Conservation (phyloP, 495 filamentous ascomycete species). For the Choiromyces venosus region DNA sequence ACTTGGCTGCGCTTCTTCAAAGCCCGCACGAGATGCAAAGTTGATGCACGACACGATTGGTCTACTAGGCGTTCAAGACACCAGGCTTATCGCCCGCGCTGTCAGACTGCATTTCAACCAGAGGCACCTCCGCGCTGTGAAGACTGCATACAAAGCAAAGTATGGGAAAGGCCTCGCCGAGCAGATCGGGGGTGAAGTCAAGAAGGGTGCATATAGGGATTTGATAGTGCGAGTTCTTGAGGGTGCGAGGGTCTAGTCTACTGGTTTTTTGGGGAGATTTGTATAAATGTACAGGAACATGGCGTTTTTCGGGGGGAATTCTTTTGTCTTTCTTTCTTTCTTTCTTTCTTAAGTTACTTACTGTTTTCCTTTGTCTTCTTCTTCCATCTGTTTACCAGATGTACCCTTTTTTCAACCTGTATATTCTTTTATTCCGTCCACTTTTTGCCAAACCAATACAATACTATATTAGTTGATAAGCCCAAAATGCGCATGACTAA, state of each 20-base stretch:
- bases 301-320: not conserved
- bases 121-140: conserved; percentile 25
- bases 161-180: conserved; percentile 28
- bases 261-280: not conserved
- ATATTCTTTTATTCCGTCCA: not conserved
- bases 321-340: not conserved
- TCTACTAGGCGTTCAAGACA: conserved; percentile 24
- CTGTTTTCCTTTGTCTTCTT: not conserved
- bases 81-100: conserved; percentile 25
- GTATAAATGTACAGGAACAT: not conserved
- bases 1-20: conserved; percentile 27
- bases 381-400: not conserved
- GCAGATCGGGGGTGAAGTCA: conserved; percentile 22
- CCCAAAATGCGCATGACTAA: no score
- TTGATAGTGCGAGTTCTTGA: conserved; percentile 28
- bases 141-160: conserved; percentile 16
- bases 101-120: conserved; percentile 30
- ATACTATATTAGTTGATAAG: no score
- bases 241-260: not conserved
- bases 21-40: conserved; percentile 31
- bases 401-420: not conserved
- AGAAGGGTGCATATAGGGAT: conserved; percentile 28
- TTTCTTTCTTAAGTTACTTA: not conserved
- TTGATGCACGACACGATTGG: conserved; percentile 31
- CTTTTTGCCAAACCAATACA: no score